Conservation (phyloP, 2,329 filamentous ascomycete genomes). For the Ciborinia camelliae region DNA sequence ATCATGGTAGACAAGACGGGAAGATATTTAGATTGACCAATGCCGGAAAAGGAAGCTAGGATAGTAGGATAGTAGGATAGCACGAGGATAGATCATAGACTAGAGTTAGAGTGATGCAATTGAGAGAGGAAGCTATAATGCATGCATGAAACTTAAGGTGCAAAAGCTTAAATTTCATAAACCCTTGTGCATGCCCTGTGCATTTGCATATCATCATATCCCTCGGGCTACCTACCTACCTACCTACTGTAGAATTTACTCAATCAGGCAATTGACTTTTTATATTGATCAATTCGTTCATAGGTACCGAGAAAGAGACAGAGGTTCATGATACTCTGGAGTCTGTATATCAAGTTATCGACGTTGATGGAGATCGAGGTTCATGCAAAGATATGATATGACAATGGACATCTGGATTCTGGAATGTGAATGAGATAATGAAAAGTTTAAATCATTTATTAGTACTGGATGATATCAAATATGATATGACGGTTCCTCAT, state of each 20-base stretch:
- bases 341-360: background rate
- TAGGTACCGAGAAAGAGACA: too few species aligned
- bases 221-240: too few species aligned
- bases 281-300: background rate
- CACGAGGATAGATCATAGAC: too few species aligned
- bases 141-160: constrained; percentile 16
- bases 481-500: background rate
- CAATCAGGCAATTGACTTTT: constrained; percentile 7
- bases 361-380: background rate
- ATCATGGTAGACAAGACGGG: background rate
- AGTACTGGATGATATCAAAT: background rate
- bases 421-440: too few species aligned
- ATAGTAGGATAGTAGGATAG: too few species aligned
- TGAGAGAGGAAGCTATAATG: background rate
- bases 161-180: constrained; percentile 11
- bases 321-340: background rate
- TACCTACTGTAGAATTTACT: background rate
- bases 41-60: constrained; percentile 1
- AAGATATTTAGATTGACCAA: constrained; percentile 3
- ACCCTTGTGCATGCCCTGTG: constrained; percentile 1
- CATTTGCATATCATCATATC: too few species aligned
- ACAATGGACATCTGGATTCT: too few species aligned
- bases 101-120: constrained; percentile 15
- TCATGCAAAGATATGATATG: background rate
- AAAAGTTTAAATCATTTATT: background rate